Base-by-base conservation (phyloP, 1,284 basidiomycete genomes). In the Phellopilus nigrolimitatus region DNA sequence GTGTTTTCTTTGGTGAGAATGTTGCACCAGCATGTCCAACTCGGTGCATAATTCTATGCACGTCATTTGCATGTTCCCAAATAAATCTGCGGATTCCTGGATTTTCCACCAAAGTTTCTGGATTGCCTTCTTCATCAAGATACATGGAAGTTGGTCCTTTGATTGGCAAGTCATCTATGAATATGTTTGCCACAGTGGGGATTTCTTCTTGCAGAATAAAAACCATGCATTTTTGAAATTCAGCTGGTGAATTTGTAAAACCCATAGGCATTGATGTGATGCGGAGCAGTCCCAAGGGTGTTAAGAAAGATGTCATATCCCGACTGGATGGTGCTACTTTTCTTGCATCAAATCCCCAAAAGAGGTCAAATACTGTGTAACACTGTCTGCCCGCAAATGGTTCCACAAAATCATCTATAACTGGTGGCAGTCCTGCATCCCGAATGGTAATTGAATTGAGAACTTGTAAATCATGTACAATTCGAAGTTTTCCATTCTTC, bases 161-260 rank as follows among this genome's bases (percentile, higher is more conserved):
- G 30, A 58, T 52, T 8, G 45, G 24, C 15, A 53, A 27, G 40
- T 60, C 55, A 41, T 59, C 59, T 3, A 63, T 2, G 59, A 64
- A 67, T 5, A 61, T 61, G 31, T 65, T 60, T 8, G 65, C 60
- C 3, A 53, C 30, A 3, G 59, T 8, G 6, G 47, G 61, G 27
- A 56, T 65, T 55, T 59, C 63, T 41, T 54, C 57, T 27, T 55
- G 50, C 27, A 72, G 39, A 12, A 71, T 64, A 39, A 62, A 66
- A 0, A 59, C 61, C 22, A 71, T 62, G 54, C 69, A 63, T 1
- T 65, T 61, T 30, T 71, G 69, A 42, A 69, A 67, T 17, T 69
- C 65, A 0, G 64, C 57, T 0, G 67, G 60, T 0, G 65, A 68
- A 44, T 68, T 69, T 0, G 68, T 69, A 56, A 61, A 71, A 2